Evolutionary conservation across 495 filamentous ascomycete species (phyloP), one percentile per base, ranked within the genome.

Genomic region (Beverwykella pulmonaria): DNA sequence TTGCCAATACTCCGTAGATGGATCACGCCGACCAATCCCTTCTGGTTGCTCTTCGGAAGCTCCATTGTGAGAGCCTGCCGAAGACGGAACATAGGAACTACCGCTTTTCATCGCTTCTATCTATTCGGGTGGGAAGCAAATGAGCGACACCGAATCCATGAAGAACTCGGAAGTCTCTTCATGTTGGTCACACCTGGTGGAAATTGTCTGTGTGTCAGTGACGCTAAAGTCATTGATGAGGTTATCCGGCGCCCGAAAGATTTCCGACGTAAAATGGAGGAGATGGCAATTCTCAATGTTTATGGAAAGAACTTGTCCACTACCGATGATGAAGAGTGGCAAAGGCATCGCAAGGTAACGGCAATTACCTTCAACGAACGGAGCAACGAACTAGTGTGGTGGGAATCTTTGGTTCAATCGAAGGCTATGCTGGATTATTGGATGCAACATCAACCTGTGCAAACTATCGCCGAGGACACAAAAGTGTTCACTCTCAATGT

Each of bases 231-330:
- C 0, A 63, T 78, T 20, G 68, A 69, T 32, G 74, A 74, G 14
- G 59, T 82, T 26, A 75, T 82, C 8, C 71, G 72, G 52, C 70
- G 75, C 12, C 55, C 71, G 47, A 71, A 71, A 1, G 77, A 81
- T 5, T 86, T 83, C 62, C 71, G 76, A 8, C 79, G 82, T n/a
- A 75, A 79, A 32, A 53, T 77, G 5, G 66, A 72, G 12, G 1
- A 57, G 73, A 77, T 64, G 74, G 78, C 74, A n/a, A 58, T 76
- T 3, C 65, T 83, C 19, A 73, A 79, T 22, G 61, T 82, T 0
- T 85, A 82, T 67, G 81, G 82, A 2, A 77, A 76, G 15, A 83
- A 79, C 66, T 63, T 85, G 0, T 66, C 75, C 2, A 78, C 78
- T 68, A 73, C 71, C 20, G 76, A 81, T 26, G 78, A 75, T 8